These are phyloP conservation scores for Diplogelasinospora grovesii DNA, from an alignment of 495 filamentous ascomycete species.

Conservation along the genomic window DNA sequence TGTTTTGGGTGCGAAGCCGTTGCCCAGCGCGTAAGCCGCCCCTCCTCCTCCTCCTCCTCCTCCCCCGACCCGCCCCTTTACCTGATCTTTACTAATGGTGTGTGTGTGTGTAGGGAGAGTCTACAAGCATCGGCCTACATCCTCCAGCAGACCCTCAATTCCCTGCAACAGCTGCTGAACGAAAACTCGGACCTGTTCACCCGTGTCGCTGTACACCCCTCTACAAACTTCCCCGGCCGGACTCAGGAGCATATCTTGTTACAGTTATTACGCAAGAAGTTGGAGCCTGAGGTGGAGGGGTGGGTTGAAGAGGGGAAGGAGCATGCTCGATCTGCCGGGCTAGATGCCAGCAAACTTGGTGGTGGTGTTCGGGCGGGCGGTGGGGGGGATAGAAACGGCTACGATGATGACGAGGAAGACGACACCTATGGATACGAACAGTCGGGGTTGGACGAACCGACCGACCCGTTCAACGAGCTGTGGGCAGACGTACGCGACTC, in stretches of 20 bases:
- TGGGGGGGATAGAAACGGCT: constrained; percentile 13
- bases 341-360: constrained; percentile 16
- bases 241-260: constrained; percentile 57
- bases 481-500: constrained; percentile 36
- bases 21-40: constrained; percentile 33
- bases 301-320: constrained; percentile 59
- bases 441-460: constrained; percentile 26
- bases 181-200: constrained; percentile 55
- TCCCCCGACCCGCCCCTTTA: neutral
- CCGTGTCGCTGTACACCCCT: constrained; percentile 62
- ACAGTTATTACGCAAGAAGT: constrained; percentile 70
- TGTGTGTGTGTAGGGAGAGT: constrained; percentile 61
- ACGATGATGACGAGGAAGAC: constrained; percentile 22
- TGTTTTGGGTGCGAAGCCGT: constrained; percentile 26
- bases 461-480: constrained; percentile 34
- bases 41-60: too few species aligned
- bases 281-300: constrained; percentile 65
- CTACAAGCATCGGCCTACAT: constrained; percentile 61
- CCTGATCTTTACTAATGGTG: too few species aligned
- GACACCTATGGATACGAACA: constrained; percentile 19
- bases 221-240: constrained; percentile 66
- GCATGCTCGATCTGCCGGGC: constrained; percentile 18
- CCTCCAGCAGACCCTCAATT: constrained; percentile 56
- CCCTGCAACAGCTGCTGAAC: constrained; percentile 51
- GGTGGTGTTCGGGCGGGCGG: neutral